phyloP scores from a whole-genome alignment of 2,329 filamentous ascomycete genomes.

The Colletotrichum viniferum region DNA sequence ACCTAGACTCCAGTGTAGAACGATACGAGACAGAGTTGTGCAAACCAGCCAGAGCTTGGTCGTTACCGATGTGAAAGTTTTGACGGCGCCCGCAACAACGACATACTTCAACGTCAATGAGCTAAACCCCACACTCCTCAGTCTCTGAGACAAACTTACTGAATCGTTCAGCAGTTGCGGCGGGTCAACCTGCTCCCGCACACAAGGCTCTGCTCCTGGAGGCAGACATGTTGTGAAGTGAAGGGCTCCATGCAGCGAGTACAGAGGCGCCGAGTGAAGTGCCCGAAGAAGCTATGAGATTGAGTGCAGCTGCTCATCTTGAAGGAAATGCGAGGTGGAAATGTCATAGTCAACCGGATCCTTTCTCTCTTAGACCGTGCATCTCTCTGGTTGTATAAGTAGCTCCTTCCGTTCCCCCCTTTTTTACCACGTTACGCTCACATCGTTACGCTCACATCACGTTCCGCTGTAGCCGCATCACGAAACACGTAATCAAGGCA shows the following conservation, averaged over 20 bases:
- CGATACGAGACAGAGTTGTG: not conserved
- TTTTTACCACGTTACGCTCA: not conserved
- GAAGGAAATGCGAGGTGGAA: not conserved
- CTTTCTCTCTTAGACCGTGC: not conserved
- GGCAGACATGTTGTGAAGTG: slow-evolving; percentile 20
- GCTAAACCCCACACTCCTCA: not conserved
- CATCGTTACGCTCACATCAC: no score
- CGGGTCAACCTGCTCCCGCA: not conserved
- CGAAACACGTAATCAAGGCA: not conserved
- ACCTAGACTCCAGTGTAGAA: not conserved
- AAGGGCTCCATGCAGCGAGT: slow-evolving; percentile 21
- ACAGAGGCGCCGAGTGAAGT: slow-evolving; percentile 17
- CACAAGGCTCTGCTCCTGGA: not conserved
- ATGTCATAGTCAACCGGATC: not conserved
- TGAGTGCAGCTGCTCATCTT: not conserved
- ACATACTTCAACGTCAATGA: not conserved
- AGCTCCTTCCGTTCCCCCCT: not conserved
- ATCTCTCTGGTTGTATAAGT: not conserved
- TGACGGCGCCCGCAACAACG: not conserved
- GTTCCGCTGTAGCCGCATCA: not conserved
- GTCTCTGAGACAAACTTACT: not conserved
- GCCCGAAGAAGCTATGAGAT: not conserved
- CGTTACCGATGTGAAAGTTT: not conserved
- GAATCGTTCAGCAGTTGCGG: not conserved
- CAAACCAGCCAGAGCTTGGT: not conserved